These are phyloP conservation scores for Rhodotorula sp. DNA, from an alignment of 1,284 basidiomycete species.

Conservation along the genomic window DNA sequence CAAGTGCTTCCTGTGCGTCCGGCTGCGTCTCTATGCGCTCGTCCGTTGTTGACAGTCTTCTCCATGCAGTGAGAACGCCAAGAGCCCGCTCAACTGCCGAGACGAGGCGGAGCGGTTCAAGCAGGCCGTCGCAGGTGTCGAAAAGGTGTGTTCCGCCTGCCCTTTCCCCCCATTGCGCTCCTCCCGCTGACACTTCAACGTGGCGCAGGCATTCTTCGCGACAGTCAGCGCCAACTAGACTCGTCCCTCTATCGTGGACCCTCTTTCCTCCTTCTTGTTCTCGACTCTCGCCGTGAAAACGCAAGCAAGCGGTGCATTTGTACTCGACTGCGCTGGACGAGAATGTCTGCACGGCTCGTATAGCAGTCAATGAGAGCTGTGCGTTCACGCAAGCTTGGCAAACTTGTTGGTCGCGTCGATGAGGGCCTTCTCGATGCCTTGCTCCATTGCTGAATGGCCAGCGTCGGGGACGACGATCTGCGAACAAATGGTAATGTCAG, in stretches of 20 bases:
- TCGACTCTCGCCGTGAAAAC: background rate
- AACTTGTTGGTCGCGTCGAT: slow-evolving; percentile 59
- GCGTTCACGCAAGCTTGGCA: slow-evolving; percentile 38
- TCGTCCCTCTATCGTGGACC: too few relatives aligned
- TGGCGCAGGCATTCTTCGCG: slow-evolving; percentile 22
- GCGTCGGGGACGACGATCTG: slow-evolving; percentile 72
- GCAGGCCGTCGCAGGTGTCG: slow-evolving; percentile 34
- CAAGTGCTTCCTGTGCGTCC: slow-evolving; percentile 34
- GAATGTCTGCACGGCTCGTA: too few relatives aligned
- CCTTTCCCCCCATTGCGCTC: background rate
- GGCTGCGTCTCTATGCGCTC: background rate
- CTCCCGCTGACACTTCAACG: too few relatives aligned
- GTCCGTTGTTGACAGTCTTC: background rate
- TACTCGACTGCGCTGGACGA: too few relatives aligned
- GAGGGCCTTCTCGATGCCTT: slow-evolving; percentile 68
- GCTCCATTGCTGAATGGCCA: slow-evolving; percentile 81
- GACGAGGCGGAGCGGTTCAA: slow-evolving; percentile 36
- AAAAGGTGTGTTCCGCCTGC: slow-evolving; percentile 18
- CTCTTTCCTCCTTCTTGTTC: background rate
- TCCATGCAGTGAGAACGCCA: slow-evolving; percentile 26
- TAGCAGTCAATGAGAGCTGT: too few relatives aligned
- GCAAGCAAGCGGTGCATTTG: too few relatives aligned
- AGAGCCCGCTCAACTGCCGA: slow-evolving; percentile 35
- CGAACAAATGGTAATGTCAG: slow-evolving; percentile 10
- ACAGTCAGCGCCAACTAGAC: slow-evolving; percentile 24